Conservation (phyloP, 1,284 basidiomycete species). For the Somion occarium region DNA sequence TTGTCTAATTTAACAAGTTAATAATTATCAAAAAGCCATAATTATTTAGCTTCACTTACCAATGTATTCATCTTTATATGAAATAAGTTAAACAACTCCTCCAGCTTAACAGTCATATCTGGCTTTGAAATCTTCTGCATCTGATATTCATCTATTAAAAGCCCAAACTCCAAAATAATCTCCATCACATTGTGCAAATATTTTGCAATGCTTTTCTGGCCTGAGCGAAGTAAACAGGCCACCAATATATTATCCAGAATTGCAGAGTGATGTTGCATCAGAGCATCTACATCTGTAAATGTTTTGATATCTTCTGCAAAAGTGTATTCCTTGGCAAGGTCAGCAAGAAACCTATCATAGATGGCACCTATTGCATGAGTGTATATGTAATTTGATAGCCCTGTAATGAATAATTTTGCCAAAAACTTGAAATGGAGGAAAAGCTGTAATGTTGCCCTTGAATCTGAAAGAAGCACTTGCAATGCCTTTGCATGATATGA, state of each 20-base stretch:
- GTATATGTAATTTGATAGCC: constrained; percentile 65
- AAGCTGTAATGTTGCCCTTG: constrained; percentile 45
- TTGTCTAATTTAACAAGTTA: no score
- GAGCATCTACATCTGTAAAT: constrained; percentile 75
- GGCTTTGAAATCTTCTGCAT: no score
- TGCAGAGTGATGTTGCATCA: constrained; percentile 65
- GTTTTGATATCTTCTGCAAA: constrained; percentile 4
- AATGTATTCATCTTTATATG: no score
- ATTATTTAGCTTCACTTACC: no score
- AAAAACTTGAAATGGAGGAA: constrained; percentile 70
- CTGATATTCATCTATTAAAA: background rate
- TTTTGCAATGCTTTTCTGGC: constrained; percentile 41
- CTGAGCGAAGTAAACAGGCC: constrained; percentile 72
- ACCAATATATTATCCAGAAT: constrained; percentile 74
- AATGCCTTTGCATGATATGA: constrained; percentile 44
- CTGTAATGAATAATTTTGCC: constrained; percentile 63
- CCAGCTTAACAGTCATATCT: no score
- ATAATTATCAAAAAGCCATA: no score
- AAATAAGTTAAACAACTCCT: no score
- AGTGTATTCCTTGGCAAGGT: constrained; percentile 11
- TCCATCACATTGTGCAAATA: background rate
- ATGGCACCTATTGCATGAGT: constrained; percentile 75
- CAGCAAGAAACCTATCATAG: constrained; percentile 61
- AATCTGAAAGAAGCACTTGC: constrained; percentile 54
- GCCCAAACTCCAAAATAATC: background rate